Evolutionary conservation across 2,329 filamentous ascomycete species (phyloP), one percentile per base, ranked within the genome.

Genomic region (Lachnellula willkommii): DNA sequence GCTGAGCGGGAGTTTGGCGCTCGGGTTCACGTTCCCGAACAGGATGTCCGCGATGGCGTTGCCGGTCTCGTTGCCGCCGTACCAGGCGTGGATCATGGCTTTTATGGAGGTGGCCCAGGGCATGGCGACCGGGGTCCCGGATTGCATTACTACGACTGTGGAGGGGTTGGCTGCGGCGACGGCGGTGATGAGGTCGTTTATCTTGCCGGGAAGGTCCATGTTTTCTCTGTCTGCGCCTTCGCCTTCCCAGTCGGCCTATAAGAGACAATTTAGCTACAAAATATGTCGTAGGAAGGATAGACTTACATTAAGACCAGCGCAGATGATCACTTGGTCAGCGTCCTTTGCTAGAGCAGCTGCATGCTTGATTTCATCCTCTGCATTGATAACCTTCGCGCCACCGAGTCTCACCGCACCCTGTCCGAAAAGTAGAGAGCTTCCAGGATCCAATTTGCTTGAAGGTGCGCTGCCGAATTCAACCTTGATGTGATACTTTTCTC

Each of bases 61-160:
- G 5, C 89, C 90, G 5, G 86, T 87, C 73, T 94, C 89, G 66
- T 94, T 90, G n/a, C 90, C 89, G 58, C 89, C 88, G 66, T 91
- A 94, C 88, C 89, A 94, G 7, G 88, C 88, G 66, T 93, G 87
- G 1, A 91, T 68, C 1, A 92, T 75, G 1, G 84, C 81, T 7
- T 72, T 69, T 2, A 65, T 80, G 35, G 77, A 71, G 15, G 74
- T 68, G 1, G 81, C 75, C 85, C 85, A 89, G 0, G 87, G 85
- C 84, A 90, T 86, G 53, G 80, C 77, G 24, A 89, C 80, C 0
- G 89, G 88, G 0, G 88, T 90, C 37, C 89, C 89, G 0, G 87
- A 89, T 65, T 92, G 89, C 67, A 89, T 83, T 1, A 92, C 85
- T 1, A 94, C 82, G 1, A 83, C 82, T 1, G 87, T 85, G 54